These are phyloP conservation scores for Breynia disticha DNA, from an alignment of 441 rosid genomes.

Conservation along the genomic window DNA sequence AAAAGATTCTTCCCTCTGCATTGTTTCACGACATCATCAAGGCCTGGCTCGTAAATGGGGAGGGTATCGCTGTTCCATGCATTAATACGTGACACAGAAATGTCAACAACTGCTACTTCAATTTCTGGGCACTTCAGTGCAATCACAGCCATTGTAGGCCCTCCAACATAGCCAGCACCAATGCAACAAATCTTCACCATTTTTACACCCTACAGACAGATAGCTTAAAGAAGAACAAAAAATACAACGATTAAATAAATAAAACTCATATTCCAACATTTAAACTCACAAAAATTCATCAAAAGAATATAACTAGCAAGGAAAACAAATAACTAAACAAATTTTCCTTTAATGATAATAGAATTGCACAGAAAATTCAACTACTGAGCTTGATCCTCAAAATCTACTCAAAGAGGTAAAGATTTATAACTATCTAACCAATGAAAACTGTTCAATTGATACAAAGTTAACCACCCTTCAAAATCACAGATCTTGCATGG, in stretches of 20 bases:
- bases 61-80: conserved; percentile 78
- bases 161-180: conserved; percentile 80
- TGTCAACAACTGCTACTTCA: conserved; percentile 70
- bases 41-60: conserved; percentile 77
- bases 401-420: no score
- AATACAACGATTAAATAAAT: background rate
- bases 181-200: conserved; percentile 86
- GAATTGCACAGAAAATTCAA: no score
- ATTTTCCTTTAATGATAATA: no score
- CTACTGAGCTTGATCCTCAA: no score
- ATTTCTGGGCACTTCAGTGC: conserved; percentile 68
- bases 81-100: conserved; percentile 46
- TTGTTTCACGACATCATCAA: conserved; percentile 54
- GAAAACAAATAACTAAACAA: no score
- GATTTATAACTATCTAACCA: no score
- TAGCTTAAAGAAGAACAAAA: background rate
- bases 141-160: conserved; percentile 83
- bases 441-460: background rate
- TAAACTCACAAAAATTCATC: no score
- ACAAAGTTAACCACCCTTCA: background rate
- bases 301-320: no score
- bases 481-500: background rate
- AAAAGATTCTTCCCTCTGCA: conserved; percentile 68
- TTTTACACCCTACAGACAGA: conserved; percentile 6
- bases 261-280: background rate